Base-by-base conservation (phyloP, 2,329 filamentous ascomycete species). In the Epichloe sylvatica region DNA sequence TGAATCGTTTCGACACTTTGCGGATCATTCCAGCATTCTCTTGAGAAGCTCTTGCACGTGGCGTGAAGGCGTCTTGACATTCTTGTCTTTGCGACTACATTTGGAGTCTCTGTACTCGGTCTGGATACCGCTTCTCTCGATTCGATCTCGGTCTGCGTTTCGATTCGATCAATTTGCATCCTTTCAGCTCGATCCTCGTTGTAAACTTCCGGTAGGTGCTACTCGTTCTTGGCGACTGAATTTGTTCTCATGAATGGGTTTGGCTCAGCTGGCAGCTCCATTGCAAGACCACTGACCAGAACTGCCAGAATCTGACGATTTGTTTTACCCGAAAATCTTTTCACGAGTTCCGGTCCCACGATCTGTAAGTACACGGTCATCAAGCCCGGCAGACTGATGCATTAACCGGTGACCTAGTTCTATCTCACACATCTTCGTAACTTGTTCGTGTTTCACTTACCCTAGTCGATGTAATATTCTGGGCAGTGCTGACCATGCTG, bases 61-160 rank as follows among this genome's bases (percentile, higher is more conserved):
- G 66, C 65, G 67, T 68, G 65, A 64, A 59, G 66, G 66, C 64
- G 65, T 69, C 62, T 61, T 59, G 57, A 65, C 55, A 58, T 62
- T 60, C 57, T 62, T 59, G 56, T 64, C 63, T 62, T 60, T 61
- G 61, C 62, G 62, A 61, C 62, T 62, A 59, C 58, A 59, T 65
- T 64, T 60, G 60, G 61, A 64, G 62, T 67, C 58, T 61, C 58
- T 61, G 59, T 57, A 59, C 62, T 60, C 54, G 61, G 61, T 64
- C 62, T 67, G 59, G 59, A 64, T 57, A 64, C 55, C 59, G 58
- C 60, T 56, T 60, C 60, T 62, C 57, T 63, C 62, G 57, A 63
- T 63, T 65, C 59, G 56, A 58, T 59, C 53, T 60, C 58, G 59
- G 55, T 57, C 60, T 53, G 57, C 55, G 53, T 57, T 61, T 57